Conservation (phyloP, 352 stramenopile genomes). For the Pythium inflatum region DNA sequence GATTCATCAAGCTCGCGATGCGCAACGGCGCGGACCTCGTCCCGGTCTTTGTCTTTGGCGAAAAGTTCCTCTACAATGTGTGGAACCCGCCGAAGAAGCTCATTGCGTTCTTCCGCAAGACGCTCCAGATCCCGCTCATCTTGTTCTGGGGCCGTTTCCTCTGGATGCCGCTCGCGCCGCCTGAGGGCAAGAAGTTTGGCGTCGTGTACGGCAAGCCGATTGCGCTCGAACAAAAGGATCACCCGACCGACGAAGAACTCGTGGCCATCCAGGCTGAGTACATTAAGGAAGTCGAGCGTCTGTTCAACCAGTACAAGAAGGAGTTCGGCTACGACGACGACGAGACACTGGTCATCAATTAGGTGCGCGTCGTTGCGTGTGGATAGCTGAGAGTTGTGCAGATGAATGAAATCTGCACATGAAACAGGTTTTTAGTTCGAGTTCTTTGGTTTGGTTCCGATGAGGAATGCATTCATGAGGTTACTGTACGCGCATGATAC, state of each 20-base stretch:
- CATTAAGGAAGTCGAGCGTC: conserved; percentile 58
- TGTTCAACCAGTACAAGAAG: conserved; percentile 77
- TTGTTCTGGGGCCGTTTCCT: conserved; percentile 83
- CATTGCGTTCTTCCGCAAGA: conserved; percentile 67
- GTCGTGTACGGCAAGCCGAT: conserved; percentile 67
- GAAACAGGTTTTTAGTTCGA: no score
- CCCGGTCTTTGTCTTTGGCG: conserved; percentile 76
- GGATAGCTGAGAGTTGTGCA: no score
- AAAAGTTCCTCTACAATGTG: conserved; percentile 84
- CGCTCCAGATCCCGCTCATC: conserved; percentile 75
- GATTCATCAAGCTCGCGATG: conserved; percentile 83
- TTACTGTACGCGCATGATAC: no score
- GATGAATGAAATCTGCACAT: no score
- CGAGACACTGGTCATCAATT: conserved; percentile 53
- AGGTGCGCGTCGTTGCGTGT: no score
- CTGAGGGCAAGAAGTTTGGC: conserved; percentile 67
- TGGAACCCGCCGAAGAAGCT: conserved; percentile 69
- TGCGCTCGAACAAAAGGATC: conserved; percentile 46
- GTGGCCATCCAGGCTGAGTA: conserved; percentile 59
- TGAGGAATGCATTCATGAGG: no score
- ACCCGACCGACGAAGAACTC: conserved; percentile 69
- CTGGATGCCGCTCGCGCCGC: conserved; percentile 69
- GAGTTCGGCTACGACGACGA: conserved; percentile 74
- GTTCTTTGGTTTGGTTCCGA: no score
- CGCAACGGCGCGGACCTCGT: conserved; percentile 77